Conservation (phyloP, 2,329 filamentous ascomycete genomes). For the Trichophyton rubrum region DNA sequence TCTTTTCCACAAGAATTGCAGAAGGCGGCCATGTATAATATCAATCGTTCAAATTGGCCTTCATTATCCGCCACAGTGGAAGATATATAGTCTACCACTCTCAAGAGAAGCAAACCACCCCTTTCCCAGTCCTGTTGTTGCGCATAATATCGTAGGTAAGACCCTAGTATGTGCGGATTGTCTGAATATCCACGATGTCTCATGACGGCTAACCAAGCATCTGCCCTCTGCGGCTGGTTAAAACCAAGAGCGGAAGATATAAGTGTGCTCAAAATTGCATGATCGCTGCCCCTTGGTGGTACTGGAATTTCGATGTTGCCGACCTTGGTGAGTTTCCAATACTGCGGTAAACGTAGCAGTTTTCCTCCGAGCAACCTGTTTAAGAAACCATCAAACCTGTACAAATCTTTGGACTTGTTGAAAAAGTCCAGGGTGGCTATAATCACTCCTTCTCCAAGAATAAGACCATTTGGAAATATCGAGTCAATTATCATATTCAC, state of each 20-base stretch:
- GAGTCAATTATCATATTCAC: slow-evolving; percentile 28
- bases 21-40: slow-evolving; percentile 29
- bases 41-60: slow-evolving; percentile 22
- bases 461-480: slow-evolving; percentile 28
- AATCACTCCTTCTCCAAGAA: slow-evolving; percentile 25
- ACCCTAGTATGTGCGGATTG: slow-evolving; percentile 25
- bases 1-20: slow-evolving; percentile 25
- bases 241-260: slow-evolving; percentile 29
- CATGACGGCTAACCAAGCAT: slow-evolving; percentile 29
- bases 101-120: slow-evolving; percentile 22
- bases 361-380: slow-evolving; percentile 25
- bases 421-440: slow-evolving; percentile 27
- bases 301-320: slow-evolving; percentile 28
- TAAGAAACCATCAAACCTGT: slow-evolving; percentile 30
- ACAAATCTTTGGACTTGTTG: slow-evolving; percentile 30
- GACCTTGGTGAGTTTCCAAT: slow-evolving; percentile 14
- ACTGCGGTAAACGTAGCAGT: slow-evolving; percentile 22
- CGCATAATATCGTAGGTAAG: slow-evolving; percentile 29
- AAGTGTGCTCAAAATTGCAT: slow-evolving; percentile 25
- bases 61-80: slow-evolving; percentile 13
- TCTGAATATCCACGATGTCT: slow-evolving; percentile 27
- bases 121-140: slow-evolving; percentile 27
- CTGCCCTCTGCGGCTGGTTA: slow-evolving; percentile 29
- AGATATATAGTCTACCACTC: slow-evolving; percentile 25
- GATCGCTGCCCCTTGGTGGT: slow-evolving; percentile 25